Evolutionary conservation across 257 asterid genomes (phyloP).

Genomic region (Verbena officinalis): DNA sequence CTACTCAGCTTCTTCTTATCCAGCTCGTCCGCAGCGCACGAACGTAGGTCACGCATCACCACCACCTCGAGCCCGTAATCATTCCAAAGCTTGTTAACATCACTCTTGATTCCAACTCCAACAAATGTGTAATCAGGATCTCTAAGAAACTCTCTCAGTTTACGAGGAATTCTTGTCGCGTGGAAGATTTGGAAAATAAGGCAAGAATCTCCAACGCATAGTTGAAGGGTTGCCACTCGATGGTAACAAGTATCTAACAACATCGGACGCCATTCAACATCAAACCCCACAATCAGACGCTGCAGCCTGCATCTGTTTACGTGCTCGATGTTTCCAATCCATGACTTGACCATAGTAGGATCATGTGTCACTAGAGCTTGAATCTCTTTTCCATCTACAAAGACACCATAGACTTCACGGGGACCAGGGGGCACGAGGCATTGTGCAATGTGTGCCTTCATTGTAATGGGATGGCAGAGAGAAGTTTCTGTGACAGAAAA

Average conservation of each 20-base stretch:
- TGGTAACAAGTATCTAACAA: background rate
- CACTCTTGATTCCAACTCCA: constrained; percentile 24
- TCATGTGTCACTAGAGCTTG: constrained; percentile 28
- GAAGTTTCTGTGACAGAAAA: no score
- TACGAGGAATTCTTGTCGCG: background rate
- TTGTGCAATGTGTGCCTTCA: background rate
- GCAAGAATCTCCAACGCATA: constrained; percentile 21
- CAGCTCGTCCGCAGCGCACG: constrained; percentile 2
- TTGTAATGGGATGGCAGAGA: background rate
- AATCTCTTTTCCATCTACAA: constrained; percentile 7
- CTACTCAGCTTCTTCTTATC: background rate
- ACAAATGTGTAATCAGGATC: constrained; percentile 24
- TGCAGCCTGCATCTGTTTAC: background rate
- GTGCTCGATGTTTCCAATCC: constrained; percentile 13
- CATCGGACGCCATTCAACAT: constrained; percentile 28
- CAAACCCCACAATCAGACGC: constrained; percentile 31
- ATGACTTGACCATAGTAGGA: background rate
- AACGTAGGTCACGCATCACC: constrained; percentile 23
- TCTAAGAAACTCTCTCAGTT: constrained; percentile 13
- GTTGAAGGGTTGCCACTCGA: constrained; percentile 26
- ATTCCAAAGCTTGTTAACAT: constrained; percentile 10
- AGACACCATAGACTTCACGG: background rate
- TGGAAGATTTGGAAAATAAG: constrained; percentile 24
- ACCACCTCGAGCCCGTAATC: constrained; percentile 19
- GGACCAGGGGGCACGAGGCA: background rate